phyloP scores from a whole-genome alignment of 73 alveolate species.

The Paramecium octaurelia region DNA sequence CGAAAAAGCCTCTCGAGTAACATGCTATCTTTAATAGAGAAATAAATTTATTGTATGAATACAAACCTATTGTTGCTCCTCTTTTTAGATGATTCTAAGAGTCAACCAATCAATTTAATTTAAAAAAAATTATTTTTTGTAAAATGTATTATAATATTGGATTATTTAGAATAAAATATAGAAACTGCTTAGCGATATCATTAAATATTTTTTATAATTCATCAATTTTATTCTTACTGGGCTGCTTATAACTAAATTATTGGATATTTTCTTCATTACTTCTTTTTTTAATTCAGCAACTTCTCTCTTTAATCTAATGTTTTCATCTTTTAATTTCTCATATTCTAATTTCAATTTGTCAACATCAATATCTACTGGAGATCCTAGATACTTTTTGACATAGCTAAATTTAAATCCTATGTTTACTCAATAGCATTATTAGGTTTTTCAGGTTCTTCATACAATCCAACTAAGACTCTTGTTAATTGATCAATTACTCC shows the following conservation, averaged over 20 bases:
- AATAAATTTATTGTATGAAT: slow-evolving; percentile 46
- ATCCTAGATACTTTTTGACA: slow-evolving; percentile 84
- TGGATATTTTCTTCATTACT: not conserved
- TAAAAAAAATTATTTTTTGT: too few species aligned
- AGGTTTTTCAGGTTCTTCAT: slow-evolving; percentile 96
- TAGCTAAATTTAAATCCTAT: slow-evolving; percentile 49
- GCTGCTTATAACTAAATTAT: not conserved
- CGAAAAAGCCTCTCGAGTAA: slow-evolving; percentile 43
- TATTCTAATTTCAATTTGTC: slow-evolving; percentile 84
- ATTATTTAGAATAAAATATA: not conserved
- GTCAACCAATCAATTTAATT: not conserved
- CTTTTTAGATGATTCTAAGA: slow-evolving; percentile 29
- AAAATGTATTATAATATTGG: not conserved
- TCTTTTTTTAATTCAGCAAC: slow-evolving; percentile 84
- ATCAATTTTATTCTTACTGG: not conserved
- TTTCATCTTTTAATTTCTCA: slow-evolving; percentile 82
- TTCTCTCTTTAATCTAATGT: slow-evolving; percentile 74
- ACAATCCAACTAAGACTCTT: slow-evolving; percentile 89
- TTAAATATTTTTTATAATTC: not conserved
- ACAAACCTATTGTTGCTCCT: slow-evolving; percentile 48
- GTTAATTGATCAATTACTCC: slow-evolving; percentile 91
- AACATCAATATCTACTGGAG: slow-evolving; percentile 91
- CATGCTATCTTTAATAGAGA: slow-evolving; percentile 59
- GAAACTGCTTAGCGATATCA: not conserved
- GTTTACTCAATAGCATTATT: slow-evolving; percentile 82